Conservation (phyloP, 2,329 filamentous ascomycete species). For the Pestalotiopsis sp. region DNA sequence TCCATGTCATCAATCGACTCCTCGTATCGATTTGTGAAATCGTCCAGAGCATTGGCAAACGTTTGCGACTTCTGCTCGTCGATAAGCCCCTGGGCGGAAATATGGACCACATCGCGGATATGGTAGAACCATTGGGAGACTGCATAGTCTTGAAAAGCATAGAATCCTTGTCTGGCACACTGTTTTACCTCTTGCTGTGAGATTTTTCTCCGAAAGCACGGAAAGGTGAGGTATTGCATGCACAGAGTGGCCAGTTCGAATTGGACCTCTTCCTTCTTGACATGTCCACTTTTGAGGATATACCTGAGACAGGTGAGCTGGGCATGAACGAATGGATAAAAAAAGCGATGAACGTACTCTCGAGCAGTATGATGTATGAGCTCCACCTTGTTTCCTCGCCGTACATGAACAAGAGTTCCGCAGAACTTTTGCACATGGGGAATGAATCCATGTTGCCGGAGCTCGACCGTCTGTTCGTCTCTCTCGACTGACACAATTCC, state of each 20-base stretch:
- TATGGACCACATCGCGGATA: conserved; percentile 5
- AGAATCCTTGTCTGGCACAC: conserved; percentile 26
- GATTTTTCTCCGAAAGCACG: conserved; percentile 27
- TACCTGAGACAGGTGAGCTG: conserved; percentile 13
- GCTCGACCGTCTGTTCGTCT: conserved; percentile 12
- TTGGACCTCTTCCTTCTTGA: conserved; percentile 25
- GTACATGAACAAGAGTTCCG: conserved; percentile 37
- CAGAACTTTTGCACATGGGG: conserved; percentile 31
- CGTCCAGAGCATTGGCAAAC: conserved; percentile 11
- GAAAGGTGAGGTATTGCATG: conserved; percentile 33
- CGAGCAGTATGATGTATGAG: conserved; percentile 39
- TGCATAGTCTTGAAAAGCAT: conserved; percentile 40
- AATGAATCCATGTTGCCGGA: conserved; percentile 24
- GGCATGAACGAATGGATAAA: not conserved
- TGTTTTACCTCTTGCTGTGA: conserved; percentile 12
- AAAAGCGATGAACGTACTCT: conserved; percentile 23
- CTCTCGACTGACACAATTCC: conserved; percentile 31
- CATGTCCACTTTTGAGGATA: conserved; percentile 22
- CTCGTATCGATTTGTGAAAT: not conserved
- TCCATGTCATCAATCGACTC: not conserved
- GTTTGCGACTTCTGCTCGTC: conserved; percentile 3
- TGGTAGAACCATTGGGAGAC: conserved; percentile 35
- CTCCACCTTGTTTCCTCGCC: conserved; percentile 30
- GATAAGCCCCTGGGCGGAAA: not conserved
- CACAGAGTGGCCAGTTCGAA: conserved; percentile 32